Base-by-base conservation (phyloP, 192 early-diverging fungal genomes). In the Lunasporangiospora selenospora region DNA sequence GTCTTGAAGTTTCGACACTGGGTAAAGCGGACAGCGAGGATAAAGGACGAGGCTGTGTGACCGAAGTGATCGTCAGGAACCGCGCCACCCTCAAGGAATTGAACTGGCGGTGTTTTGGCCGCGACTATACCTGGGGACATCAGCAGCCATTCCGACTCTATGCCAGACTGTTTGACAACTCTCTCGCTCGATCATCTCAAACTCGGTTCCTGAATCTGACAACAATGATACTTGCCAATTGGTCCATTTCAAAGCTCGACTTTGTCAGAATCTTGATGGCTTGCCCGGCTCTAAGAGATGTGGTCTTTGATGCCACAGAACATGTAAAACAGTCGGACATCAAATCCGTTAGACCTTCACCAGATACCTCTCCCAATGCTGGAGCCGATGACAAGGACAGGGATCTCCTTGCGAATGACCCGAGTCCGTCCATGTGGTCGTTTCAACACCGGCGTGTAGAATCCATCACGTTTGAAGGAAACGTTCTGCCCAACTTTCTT, bases 31-130 rank as follows among this genome's bases (percentile, higher is more conserved):
- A 41, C 6, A 18, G 38, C 7, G 32, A 34, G 16, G 65, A 67
- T 40, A 26, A 30, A 15, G 65, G 65, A 5, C 34, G 49, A 38
- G 65, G 65, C 2, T 67, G 65, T 41, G 19, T 67, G 19, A 16
- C 21, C 0, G 50, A 58, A 12, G 60, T 67, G 12, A 19, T 67
- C 4, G 15, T 46, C 12, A 58, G 65, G 39, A 67, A 67, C 21
- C 13, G 29, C 8, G 42, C n/a, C 0, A 33, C 27, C 0, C 19
- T 67, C 12, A 12, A 13, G 16, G 16, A 18, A 9, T 12, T 67
- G 2, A 4, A 30, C 10, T 67, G 65, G 65, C 40, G 56, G 27
- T 67, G 65, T 24, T 60, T 53, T 67, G 65, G 65, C 3, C 16
- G 46, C 12, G 39, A 60, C 33, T 54, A 1, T 11, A 47, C 0